Evolutionary conservation across 2,329 filamentous ascomycete species (phyloP).

Genomic region (Albifimbria verrucaria): DNA sequence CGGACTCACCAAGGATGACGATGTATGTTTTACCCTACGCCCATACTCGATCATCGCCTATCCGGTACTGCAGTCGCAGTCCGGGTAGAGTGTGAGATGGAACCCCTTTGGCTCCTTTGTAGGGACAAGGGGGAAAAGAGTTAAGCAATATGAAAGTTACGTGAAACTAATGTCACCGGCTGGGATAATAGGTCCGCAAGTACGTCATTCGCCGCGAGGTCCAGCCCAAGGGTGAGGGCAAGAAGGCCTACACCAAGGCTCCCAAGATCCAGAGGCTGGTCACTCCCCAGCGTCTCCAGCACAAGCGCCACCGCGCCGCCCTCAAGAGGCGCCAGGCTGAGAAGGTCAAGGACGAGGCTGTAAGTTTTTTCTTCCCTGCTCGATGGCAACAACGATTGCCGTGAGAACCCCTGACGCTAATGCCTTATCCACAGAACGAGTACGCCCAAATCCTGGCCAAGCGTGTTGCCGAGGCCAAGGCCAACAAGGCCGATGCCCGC

Average conservation of each 20-base stretch:
- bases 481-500: constrained; percentile 86
- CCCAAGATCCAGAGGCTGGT: constrained; percentile 99
- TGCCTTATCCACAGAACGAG: constrained; percentile 71
- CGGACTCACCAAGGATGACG: constrained; percentile 99
- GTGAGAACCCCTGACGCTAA: constrained; percentile 30
- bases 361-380: too few relatives aligned
- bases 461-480: constrained; percentile 95
- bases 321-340: constrained; percentile 98
- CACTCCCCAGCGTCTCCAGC: constrained; percentile 98
- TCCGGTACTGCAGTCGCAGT: constrained; percentile 49
- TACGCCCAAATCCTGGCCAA: constrained; percentile 95
- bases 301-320: constrained; percentile 97
- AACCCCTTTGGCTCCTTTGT: constrained; percentile 12
- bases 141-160: constrained; percentile 12
- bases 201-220: constrained; percentile 99
- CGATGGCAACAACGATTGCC: too few relatives aligned
- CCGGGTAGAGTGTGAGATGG: constrained; percentile 60
- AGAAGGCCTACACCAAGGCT: constrained; percentile 98
- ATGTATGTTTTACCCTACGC: constrained; percentile 75
- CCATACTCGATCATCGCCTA: constrained; percentile 66
- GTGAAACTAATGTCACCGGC: constrained; percentile 33
- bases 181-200: constrained; percentile 80
- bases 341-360: constrained; percentile 97
- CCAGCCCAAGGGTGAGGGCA: constrained; percentile 94
- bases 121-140: constrained; percentile 16